Base-by-base conservation (phyloP, 768 basidiomycete genomes). In the Tulasnella sp. region DNA sequence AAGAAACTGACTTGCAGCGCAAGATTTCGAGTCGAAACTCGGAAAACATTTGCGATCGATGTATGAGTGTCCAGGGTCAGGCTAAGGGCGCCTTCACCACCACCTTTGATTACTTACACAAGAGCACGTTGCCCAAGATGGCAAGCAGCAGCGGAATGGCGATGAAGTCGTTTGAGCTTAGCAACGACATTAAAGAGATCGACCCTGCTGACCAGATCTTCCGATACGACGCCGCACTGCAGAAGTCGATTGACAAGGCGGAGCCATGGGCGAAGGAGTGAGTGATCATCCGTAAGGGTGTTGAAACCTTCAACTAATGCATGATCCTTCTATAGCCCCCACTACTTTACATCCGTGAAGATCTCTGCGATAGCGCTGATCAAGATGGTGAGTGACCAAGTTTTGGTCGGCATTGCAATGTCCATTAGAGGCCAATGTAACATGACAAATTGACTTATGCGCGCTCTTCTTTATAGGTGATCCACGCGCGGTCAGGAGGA, bases 401-500 rank as follows among this genome's bases (percentile, higher is more conserved):
- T 19, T 22, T 12, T 50, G 17, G 25, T 31, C 27, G 19, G 10
- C 19, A 56, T 24, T 22, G 10, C 25, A 27, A 34, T 21, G 12
- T 46, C 29, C 10, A 8, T 45, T 4, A 55, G 11, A 15, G 12
- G 22, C n/a, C 19, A 11, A 12, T 29, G 22, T 53, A n/a, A 1
- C 1, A 17, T 25, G 9, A 38, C 41, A 17, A 22, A 22, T 24
- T 24, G 9, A 43, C 21, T 17, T n/a, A 17, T 41, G 34, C 43
- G 12, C 48, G 44, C 46, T 57, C 24, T 4, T 34, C 19, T 43
- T 12, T 38, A 44, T 41, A 75, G 73, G 72, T 76, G 34, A 76
- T 73, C 31, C 94, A 97, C 70, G 94, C 94, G 30, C 83, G 94
- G 52, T 97, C 94, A 2, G 94, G 94, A 60, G 94, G 96, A 4